Base-by-base conservation (phyloP, 164 flowering plant species). In the Paratinospora sagittata region DNA sequence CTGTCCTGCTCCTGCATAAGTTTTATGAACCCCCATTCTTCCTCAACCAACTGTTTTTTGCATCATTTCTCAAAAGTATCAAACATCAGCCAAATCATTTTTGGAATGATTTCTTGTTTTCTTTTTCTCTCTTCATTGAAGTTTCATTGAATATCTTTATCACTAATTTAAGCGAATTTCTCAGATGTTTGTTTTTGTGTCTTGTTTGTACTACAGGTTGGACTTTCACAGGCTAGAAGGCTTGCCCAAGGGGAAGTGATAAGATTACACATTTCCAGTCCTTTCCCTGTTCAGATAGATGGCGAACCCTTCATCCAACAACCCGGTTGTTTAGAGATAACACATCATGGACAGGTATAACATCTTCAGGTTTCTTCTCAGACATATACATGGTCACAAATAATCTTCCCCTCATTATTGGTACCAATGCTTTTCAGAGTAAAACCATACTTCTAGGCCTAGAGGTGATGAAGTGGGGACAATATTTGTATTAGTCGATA, bases 231-330 rank as follows among this genome's bases (percentile, higher is more conserved):
- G 71, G 92, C 92, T 30, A 81, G 81, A 75, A 84, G 92, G 74
- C 70, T 88, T 67, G 91, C 90, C 24, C 92, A 90, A 76, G 92
- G 92, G 30, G 69, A 68, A 55, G 70, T 69, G 3, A 81, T 86
- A 30, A 80, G 78, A 78, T 74, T 90, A 72, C 90, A 83, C 63
- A 37, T 74, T 36, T 81, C 82, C 12, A 81, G 79, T 78, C 81
- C 92, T 66, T 86, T 88, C 70, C 96, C 96, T 14, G 90, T 90
- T 65, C 92, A 88, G 82, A 88, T 90, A 71, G 96, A 90, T 72
- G 96, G 96, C 57, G 96, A 90, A 66, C 96, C 96, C 64, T 90
- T 83, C 65, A 85, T 88, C 67, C 88, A 84, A 58, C 84, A 85
- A 71, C 89, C 92, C 70, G 88, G 92, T 3, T 80, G 83, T 71